These are phyloP conservation scores for Kodamaea fukazawae DNA, from an alignment of 805 yeast species.

Conservation along the genomic window DNA sequence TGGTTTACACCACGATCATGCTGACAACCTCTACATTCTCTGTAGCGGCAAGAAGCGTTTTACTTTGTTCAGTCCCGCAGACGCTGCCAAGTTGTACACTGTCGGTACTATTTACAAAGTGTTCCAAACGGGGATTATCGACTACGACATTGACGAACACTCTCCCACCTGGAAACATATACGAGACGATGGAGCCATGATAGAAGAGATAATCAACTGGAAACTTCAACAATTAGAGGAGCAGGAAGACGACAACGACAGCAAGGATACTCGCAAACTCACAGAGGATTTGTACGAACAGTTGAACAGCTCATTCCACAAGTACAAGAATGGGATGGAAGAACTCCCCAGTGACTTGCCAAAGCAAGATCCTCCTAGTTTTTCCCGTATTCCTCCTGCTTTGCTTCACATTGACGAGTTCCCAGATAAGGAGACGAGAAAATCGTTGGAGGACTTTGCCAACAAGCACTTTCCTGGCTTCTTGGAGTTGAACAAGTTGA, in stretches of 20 bases:
- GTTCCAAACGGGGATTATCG: conserved; percentile 63
- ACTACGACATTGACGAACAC: conserved; percentile 50
- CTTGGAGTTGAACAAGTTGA: conserved; percentile 36
- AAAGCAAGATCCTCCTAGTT: conserved; percentile 63
- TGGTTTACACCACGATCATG: conserved; percentile 79
- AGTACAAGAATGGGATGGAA: conserved; percentile 10
- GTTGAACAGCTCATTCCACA: conserved; percentile 15
- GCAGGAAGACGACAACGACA: conserved; percentile 14
- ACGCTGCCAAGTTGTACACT: conserved; percentile 57
- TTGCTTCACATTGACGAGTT: conserved; percentile 60
- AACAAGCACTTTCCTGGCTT: conserved; percentile 49
- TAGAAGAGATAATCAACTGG: conserved; percentile 49
- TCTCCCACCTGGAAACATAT: conserved; percentile 66
- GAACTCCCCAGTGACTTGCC: not conserved
- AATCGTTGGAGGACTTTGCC: conserved; percentile 34
- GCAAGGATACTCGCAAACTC: conserved; percentile 9
- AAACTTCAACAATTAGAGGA: conserved; percentile 25
- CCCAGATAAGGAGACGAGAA: conserved; percentile 20
- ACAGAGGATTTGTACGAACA: conserved; percentile 6
- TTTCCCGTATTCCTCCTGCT: conserved; percentile 61
- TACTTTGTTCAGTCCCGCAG: conserved; percentile 63
- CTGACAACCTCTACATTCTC: conserved; percentile 69
- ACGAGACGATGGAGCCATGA: conserved; percentile 60
- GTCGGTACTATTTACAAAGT: conserved; percentile 58
- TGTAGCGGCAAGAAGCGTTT: conserved; percentile 61